Conservation (phyloP, 2,329 filamentous ascomycete species). For the Fusarium udum region DNA sequence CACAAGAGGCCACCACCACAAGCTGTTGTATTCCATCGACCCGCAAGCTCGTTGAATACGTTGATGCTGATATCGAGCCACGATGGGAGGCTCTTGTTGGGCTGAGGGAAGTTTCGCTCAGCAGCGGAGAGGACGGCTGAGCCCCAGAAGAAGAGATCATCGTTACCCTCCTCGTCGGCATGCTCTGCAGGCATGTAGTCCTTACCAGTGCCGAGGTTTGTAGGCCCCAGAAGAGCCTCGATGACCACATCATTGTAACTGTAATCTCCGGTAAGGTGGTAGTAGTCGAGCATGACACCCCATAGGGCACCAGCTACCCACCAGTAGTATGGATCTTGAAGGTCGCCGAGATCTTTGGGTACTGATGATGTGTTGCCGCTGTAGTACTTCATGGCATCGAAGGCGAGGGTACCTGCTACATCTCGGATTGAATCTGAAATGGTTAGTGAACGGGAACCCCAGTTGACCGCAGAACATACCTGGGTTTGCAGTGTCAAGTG, state of each 20-base stretch:
- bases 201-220: slow-evolving; percentile 63
- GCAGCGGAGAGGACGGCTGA: slow-evolving; percentile 74
- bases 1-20: slow-evolving; percentile 80
- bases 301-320: slow-evolving; percentile 73
- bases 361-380: slow-evolving; percentile 67
- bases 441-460: slow-evolving; percentile 7
- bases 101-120: slow-evolving; percentile 73
- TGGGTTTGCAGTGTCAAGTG: slow-evolving; percentile 31
- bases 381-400: slow-evolving; percentile 71
- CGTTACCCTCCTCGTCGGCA: slow-evolving; percentile 72
- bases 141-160: slow-evolving; percentile 80
- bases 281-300: slow-evolving; percentile 76
- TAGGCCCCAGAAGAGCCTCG: slow-evolving; percentile 65
- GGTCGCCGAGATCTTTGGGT: slow-evolving; percentile 64
- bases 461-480: slow-evolving; percentile 14
- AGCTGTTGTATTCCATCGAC: slow-evolving; percentile 72
- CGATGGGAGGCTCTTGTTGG: slow-evolving; percentile 63
- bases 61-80: slow-evolving; percentile 76
- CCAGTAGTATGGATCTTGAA: slow-evolving; percentile 75
- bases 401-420: slow-evolving; percentile 68
- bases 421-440: slow-evolving; percentile 67
- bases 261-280: slow-evolving; percentile 70
- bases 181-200: slow-evolving; percentile 70
- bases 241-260: slow-evolving; percentile 69
- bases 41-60: slow-evolving; percentile 75